Conservation (phyloP, 495 filamentous ascomycete genomes). For the Hypoxylon subgilvum region DNA sequence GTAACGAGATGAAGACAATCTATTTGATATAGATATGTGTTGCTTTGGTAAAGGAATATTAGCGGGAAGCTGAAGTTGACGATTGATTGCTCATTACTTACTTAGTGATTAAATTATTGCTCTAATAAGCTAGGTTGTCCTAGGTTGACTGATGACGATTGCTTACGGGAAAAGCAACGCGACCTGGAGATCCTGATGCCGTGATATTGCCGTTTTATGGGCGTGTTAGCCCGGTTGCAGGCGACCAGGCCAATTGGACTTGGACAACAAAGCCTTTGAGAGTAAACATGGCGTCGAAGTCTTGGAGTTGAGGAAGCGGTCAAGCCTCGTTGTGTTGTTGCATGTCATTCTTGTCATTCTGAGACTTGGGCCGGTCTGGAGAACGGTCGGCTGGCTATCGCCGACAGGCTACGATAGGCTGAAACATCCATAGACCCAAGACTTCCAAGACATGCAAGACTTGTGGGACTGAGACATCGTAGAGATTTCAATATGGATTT, state of each 20-base stretch:
- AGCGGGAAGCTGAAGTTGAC: slow-evolving; percentile 4
- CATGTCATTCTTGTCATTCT: slow-evolving; percentile 21
- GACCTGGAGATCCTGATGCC: slow-evolving; percentile 8
- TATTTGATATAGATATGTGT: no score
- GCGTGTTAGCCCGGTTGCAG: background rate
- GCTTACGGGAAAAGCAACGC: slow-evolving; percentile 18
- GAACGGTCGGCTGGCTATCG: slow-evolving; percentile 1
- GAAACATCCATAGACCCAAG: slow-evolving; percentile 14
- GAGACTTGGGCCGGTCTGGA: slow-evolving; percentile 25
- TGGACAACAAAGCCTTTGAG: background rate
- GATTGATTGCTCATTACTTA: background rate
- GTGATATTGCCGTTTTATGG: background rate
- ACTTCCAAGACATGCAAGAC: no score
- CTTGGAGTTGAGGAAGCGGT: slow-evolving; percentile 6
- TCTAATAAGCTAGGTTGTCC: slow-evolving; percentile 11
- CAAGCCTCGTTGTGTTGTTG: slow-evolving; percentile 10
- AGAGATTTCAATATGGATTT: no score
- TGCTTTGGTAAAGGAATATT: no score
- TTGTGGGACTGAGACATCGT: no score
- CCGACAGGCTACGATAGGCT: slow-evolving; percentile 17
- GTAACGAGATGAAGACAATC: background rate
- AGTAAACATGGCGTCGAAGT: slow-evolving; percentile 1
- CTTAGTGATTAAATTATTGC: slow-evolving; percentile 6
- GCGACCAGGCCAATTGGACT: background rate
- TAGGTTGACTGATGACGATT: slow-evolving; percentile 2